Base-by-base conservation (phyloP, 768 basidiomycete species). In the Tephrocybe sp. region DNA sequence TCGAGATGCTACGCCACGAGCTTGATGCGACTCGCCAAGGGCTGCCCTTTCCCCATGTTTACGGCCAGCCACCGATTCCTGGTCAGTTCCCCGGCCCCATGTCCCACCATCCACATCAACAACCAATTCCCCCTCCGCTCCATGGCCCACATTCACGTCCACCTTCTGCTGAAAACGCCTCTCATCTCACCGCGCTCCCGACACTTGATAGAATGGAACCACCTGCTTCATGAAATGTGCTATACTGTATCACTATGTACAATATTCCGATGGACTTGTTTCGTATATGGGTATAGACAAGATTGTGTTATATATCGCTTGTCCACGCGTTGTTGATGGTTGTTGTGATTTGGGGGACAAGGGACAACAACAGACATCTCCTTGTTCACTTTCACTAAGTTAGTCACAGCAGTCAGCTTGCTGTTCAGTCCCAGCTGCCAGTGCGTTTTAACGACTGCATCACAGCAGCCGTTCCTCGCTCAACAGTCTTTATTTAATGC, bases 1-100 rank as follows among this genome's bases (percentile, higher is more conserved):
- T 92, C 38, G 90, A 92, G 39, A 75, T 83, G 66, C 69, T 93
- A 51, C 77, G 88, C 61, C 84, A 87, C 59, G 92, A 94, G 65
- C 62, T 90, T 43, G 89, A 77, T 39, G 67, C 67, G n/a, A 62
- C 79, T 49, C 86, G 85, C 44, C 77, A 83, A 62, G 85, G 83
- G 38, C 72, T 79, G 10, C 65, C 76, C 2, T 84, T 82, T 60
- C 68, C 74, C 52, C 68, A 79, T 40, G 59, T 66, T 13, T 85
- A 83, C 61, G 70, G 69, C 17, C 80, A 80, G 60, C 70, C 70
- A n/a, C 69, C 72, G 8, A 39, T 72, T 26, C 63, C 75, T 20
- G 67, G 70, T 31, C 70, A 74, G 57, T 26, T 26, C 26, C 26
- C 26, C 26, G 26, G 11, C 8, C 0, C 44, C 8, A 26, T 76